Base-by-base conservation (phyloP, 208 protist genomes). In the Leishmania turanica region DNA sequence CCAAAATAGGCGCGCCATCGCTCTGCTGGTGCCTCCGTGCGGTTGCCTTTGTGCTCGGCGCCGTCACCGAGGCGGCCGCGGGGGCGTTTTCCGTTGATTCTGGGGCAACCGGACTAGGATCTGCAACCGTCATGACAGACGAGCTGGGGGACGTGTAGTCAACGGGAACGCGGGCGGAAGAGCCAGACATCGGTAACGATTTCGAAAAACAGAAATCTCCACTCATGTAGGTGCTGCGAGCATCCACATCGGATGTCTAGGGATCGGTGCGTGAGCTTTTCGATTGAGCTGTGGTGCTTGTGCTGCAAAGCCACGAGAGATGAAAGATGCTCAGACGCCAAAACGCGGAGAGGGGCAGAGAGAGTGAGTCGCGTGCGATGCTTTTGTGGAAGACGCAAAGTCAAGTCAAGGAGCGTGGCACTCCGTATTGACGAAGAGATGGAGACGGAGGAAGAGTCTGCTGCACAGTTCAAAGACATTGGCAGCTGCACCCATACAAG, bases 61-160 rank as follows among this genome's bases (percentile, higher is more conserved):
- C 69, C 34, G 47, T 34, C 79, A 72, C 66, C 72, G 49, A 47
- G 58, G 74, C 76, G 71, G 78, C 31, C 11, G 71, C 42, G 37
- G 79, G 51, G 2, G 56, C 74, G 11, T 11, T 77, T 7, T 75
- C 31, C 15, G n/a, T 15, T 31, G 56, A 49, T n/a, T 49, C 56
- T 40, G 51, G 42, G 31, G 75, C 47, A 49, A 42, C 54, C 27
- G 75, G 78, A 27, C 66, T 42, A 8, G 47, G 13, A 9, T 71
- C 31, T 62, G 19, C 75, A 3, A 31, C 81, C 73, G 3, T 64
- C 56, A 37, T 31, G 31, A n/a, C 37, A 65, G 70, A 80, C 9
- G 69, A 80, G 49, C 58, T 77, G 69, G 68, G 71, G 9, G 66
- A 65, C 13, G 75, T 58, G 58, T 77, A 76, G 9, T 80, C 81